Percentiles rank a stretch among this genome's conserved stretches.
phyloP scores from a whole-genome alignment of 805 yeast genomes.

The Yarrowia alimentaria region DNA sequence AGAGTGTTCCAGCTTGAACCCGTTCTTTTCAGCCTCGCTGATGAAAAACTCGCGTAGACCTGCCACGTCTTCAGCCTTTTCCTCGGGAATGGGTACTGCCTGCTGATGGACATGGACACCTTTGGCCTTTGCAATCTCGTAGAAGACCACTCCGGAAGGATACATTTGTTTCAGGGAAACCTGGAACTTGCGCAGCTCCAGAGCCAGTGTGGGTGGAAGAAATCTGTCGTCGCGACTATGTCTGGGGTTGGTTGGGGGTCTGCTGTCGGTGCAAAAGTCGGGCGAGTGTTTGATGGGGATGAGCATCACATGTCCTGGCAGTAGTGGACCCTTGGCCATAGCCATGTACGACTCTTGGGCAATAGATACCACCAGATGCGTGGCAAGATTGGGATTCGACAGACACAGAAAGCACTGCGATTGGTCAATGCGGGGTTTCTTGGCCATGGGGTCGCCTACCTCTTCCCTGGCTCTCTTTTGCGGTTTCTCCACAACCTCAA shows the following conservation, averaged over 20 bases:
- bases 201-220: constrained; percentile 33
- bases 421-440: constrained; percentile 45
- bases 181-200: constrained; percentile 52
- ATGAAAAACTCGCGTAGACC: constrained; percentile 10
- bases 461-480: neutral
- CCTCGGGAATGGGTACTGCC: constrained; percentile 63
- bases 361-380: constrained; percentile 78
- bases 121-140: constrained; percentile 62
- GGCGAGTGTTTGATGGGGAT: constrained; percentile 77
- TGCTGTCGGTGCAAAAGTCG: constrained; percentile 38
- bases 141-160: constrained; percentile 52
- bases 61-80: constrained; percentile 36
- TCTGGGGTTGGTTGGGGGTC: constrained; percentile 29
- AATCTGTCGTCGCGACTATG: constrained; percentile 37
- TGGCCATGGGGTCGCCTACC: constrained; percentile 15
- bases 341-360: constrained; percentile 67
- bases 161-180: constrained; percentile 51
- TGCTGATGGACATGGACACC: constrained; percentile 79
- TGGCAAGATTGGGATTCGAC: constrained; percentile 70
- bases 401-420: constrained; percentile 77
- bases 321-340: constrained; percentile 80
- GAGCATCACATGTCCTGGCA: constrained; percentile 79
- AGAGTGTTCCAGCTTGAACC: constrained; percentile 17
- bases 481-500: neutral
- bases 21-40: constrained; percentile 24